A percentile compares a stretch with the other conserved stretches of the same genome.
These are phyloP conservation scores for Nepenthes gracilis DNA, from an alignment of 148 eudicot genomes.

Conservation along the genomic window DNA sequence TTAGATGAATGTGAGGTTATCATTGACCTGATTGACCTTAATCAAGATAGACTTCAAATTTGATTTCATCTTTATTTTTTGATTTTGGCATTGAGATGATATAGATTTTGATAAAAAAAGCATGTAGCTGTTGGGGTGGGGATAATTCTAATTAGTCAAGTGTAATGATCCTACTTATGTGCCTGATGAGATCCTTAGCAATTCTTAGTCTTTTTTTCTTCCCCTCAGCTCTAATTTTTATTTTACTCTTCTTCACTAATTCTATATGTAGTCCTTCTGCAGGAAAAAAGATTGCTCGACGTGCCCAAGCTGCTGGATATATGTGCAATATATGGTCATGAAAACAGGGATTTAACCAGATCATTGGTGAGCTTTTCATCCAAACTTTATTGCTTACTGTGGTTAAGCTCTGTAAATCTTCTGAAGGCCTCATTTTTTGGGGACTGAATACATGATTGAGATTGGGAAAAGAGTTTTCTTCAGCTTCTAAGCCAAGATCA, in stretches of 20 bases:
- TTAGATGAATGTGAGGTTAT: neutral
- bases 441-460: neutral
- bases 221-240: neutral
- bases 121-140: neutral
- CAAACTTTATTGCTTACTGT: neutral
- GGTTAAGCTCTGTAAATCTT: slow-evolving; percentile 1
- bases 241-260: slow-evolving; percentile 27
- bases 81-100: too few species aligned
- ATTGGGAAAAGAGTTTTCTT: neutral
- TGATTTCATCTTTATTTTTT: too few species aligned
- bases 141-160: too few species aligned
- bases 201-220: neutral
- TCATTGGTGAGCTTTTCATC: slow-evolving; percentile 46
- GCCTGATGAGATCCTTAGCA: too few species aligned
- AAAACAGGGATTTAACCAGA: slow-evolving; percentile 68
- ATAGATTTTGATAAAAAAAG: too few species aligned
- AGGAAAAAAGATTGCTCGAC: slow-evolving; percentile 84
- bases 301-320: slow-evolving; percentile 82
- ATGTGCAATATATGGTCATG: slow-evolving; percentile 88
- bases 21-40: neutral
- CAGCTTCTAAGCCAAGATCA: neutral
- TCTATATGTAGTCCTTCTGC: slow-evolving; percentile 74
- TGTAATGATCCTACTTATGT: too few species aligned
- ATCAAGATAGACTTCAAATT: too few species aligned
- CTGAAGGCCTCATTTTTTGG: neutral